phyloP scores from a whole-genome alignment of 495 filamentous ascomycete genomes.

The Pyronema omphalodes region DNA sequence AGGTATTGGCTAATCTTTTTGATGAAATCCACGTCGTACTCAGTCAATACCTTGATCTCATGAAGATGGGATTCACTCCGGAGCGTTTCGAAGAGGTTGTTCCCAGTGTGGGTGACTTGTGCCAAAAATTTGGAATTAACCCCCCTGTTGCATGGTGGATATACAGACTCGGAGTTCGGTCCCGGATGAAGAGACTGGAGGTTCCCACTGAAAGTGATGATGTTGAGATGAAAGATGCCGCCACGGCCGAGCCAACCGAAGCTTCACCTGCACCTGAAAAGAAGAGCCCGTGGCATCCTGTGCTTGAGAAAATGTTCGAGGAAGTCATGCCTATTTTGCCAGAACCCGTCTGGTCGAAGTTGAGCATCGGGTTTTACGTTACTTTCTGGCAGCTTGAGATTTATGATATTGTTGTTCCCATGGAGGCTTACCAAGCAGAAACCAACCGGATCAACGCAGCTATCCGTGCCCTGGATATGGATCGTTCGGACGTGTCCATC shows the following conservation, averaged over 20 bases:
- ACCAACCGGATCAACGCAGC: conserved; percentile 41
- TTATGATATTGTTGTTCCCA: conserved; percentile 56
- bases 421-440: conserved; percentile 56
- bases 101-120: conserved; percentile 53
- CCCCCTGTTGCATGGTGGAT: conserved; percentile 79
- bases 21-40: conserved; percentile 78
- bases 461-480: conserved; percentile 41
- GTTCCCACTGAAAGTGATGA: conserved; percentile 20
- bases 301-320: conserved; percentile 57
- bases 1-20: conserved; percentile 64
- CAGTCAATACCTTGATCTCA: conserved; percentile 70
- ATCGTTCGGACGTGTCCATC: conserved; percentile 51
- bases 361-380: conserved; percentile 64
- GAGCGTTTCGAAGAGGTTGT: conserved; percentile 66
- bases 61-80: conserved; percentile 56
- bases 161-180: conserved; percentile 45
- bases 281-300: conserved; percentile 44
- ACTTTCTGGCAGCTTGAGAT: conserved; percentile 86
- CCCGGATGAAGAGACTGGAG: conserved; percentile 29
- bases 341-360: conserved; percentile 39
- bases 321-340: conserved; percentile 45
- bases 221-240: conserved; percentile 27
- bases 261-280: conserved; percentile 17
- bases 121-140: conserved; percentile 64
- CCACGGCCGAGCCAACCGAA: conserved; percentile 12